These are phyloP conservation scores for Calonectria henricotiae DNA, from an alignment of 2,329 filamentous ascomycete species.

Conservation along the genomic window DNA sequence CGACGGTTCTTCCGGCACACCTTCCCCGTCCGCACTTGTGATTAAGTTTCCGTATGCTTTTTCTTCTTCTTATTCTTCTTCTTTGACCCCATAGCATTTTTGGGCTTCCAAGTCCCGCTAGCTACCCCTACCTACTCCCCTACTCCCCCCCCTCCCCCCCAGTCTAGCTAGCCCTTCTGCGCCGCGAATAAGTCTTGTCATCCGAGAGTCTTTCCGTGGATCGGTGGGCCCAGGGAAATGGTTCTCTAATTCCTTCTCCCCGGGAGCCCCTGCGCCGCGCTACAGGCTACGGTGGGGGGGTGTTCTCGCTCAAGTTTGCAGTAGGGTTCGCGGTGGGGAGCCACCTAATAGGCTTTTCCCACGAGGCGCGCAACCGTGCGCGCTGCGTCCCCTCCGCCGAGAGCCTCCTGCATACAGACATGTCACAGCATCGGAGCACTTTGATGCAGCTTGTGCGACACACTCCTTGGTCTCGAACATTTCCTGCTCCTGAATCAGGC, in stretches of 20 bases:
- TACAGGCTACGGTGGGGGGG: background rate
- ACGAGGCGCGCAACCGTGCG: slow-evolving; percentile 28
- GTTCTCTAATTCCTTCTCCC: background rate
- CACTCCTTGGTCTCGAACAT: slow-evolving; percentile 7
- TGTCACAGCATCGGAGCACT: background rate
- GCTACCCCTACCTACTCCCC: too few relatives aligned
- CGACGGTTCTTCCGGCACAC: slow-evolving; percentile 3
- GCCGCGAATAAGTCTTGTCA: background rate
- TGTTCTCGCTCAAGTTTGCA: background rate
- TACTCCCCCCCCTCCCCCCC: too few relatives aligned
- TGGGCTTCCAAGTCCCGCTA: too few relatives aligned
- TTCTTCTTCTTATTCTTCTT: background rate
- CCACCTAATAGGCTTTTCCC: slow-evolving; percentile 30
- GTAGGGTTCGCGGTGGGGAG: slow-evolving; percentile 3
- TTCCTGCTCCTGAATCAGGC: background rate
- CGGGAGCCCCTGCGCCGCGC: slow-evolving; percentile 8
- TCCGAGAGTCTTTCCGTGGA: background rate
- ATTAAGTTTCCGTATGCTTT: background rate
- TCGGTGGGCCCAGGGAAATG: background rate
- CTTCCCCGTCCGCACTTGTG: slow-evolving; percentile 8
- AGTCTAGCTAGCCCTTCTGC: background rate
- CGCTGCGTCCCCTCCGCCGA: background rate
- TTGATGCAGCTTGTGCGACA: background rate
- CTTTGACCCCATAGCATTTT: background rate
- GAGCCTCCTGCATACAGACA: background rate